Percentiles rank a stretch among this genome's conserved stretches.
Conservation (phyloP, 1,284 basidiomycete genomes). For the Rhizoctonia solani region DNA sequence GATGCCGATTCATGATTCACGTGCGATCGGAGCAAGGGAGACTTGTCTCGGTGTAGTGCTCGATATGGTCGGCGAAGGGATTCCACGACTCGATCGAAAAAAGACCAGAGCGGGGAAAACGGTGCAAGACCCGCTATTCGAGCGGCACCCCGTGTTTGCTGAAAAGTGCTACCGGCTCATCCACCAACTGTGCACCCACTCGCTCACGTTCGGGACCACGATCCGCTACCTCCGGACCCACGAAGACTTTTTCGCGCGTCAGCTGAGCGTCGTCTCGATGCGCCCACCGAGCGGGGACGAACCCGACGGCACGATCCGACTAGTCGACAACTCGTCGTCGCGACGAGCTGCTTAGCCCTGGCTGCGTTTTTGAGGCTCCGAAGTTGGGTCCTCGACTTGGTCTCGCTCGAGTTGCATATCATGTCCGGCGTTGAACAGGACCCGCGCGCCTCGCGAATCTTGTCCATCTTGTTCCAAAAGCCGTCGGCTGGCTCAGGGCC, state of each 20-base stretch:
- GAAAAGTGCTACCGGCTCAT: conserved; percentile 86
- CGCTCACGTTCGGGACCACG: conserved; percentile 78
- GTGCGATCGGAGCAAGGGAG: conserved; percentile 67
- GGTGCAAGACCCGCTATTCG: conserved; percentile 53
- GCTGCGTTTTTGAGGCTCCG: conserved; percentile 81
- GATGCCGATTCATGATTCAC: conserved; percentile 72
- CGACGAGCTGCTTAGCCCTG: conserved; percentile 73
- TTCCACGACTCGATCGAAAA: conserved; percentile 56
- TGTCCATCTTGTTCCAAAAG: conserved; percentile 72
- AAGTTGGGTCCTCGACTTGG: conserved; percentile 83
- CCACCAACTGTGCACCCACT: conserved; percentile 84
- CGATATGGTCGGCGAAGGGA: conserved; percentile 71
- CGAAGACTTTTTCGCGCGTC: conserved; percentile 87
- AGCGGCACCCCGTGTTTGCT: conserved; percentile 74
- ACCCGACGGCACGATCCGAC: conserved; percentile 69
- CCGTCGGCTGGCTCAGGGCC: conserved; percentile 55
- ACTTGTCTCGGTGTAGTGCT: conserved; percentile 84
- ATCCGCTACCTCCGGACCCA: conserved; percentile 87
- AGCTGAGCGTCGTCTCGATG: conserved; percentile 75
- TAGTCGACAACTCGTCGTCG: conserved; percentile 71
- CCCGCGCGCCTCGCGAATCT: conserved; percentile 69
- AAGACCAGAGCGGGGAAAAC: too few species aligned
- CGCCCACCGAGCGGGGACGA: conserved; percentile 55
- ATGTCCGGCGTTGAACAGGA: conserved; percentile 76
- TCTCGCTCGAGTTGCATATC: conserved; percentile 88